phyloP scores from a whole-genome alignment of 371 early-diverging fungal genomes.

The Funneliformis caledonium region DNA sequence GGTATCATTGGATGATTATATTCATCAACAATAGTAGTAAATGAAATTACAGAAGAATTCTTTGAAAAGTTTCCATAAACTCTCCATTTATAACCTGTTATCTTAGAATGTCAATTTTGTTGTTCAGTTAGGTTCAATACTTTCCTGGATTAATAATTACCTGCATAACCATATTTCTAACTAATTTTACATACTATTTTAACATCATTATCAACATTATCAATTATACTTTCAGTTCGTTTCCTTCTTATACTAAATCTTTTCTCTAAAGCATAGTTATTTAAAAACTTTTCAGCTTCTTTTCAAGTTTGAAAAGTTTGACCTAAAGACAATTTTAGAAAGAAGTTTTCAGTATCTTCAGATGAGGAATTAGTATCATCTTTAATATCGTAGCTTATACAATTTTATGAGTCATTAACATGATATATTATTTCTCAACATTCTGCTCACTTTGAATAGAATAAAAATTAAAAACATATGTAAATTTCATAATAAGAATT shows the following conservation, averaged over 20 bases:
- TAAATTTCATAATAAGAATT: no score
- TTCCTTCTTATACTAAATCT: not conserved
- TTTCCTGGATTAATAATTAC: not conserved
- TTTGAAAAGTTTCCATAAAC: not conserved
- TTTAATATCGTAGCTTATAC: no score
- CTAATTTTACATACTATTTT: not conserved
- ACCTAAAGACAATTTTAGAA: not conserved
- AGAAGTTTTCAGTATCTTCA: no score
- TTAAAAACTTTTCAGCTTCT: not conserved
- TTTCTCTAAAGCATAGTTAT: not conserved
- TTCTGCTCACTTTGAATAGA: no score
- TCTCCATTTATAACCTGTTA: not conserved
- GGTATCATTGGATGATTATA: not conserved
- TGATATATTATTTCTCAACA: no score
- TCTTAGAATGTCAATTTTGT: not conserved
- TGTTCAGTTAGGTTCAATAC: not conserved
- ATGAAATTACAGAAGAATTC: not conserved
- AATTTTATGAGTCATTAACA: no score
- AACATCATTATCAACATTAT: not conserved
- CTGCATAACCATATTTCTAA: not conserved
- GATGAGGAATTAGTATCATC: no score
- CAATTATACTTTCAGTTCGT: not conserved
- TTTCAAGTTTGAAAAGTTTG: not conserved
- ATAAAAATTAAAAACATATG: no score
- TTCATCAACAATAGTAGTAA: not conserved